Evolutionary conservation across 176 grass and related monocot genomes (phyloP).

Genomic region (Neostapfia colusana): DNA sequence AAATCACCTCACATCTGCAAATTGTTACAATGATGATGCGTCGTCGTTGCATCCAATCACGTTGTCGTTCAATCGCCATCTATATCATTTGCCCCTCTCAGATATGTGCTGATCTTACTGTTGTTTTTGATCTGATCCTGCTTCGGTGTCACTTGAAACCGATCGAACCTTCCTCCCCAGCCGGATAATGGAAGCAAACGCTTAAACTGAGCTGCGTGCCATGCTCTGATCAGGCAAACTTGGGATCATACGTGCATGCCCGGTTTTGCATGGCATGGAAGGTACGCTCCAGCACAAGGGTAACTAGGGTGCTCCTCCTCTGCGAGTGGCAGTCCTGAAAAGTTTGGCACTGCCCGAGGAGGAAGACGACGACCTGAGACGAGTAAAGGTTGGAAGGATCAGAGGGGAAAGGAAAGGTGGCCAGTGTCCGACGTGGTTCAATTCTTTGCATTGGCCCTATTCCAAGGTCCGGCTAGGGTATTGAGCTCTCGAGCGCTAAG

Average conservation of each 20-base stretch:
- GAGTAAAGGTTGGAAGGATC: conserved; percentile 41
- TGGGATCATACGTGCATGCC: conserved; percentile 4
- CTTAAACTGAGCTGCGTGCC: not conserved
- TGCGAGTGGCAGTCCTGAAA: conserved; percentile 9
- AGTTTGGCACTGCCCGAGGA: conserved; percentile 41
- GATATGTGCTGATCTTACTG: too few relatives aligned
- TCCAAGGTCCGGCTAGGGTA: not conserved
- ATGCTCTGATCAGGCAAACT: conserved; percentile 9
- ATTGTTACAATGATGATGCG: too few relatives aligned
- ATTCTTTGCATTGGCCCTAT: conserved; percentile 42
- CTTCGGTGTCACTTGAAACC: too few relatives aligned
- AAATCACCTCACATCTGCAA: too few relatives aligned
- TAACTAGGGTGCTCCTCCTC: conserved; percentile 18
- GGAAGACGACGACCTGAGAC: conserved; percentile 1
- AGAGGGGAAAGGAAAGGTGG: conserved; percentile 28
- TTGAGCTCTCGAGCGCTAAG: not conserved
- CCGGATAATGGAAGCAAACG: too few relatives aligned
- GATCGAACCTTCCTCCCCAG: too few relatives aligned
- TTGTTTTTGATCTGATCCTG: too few relatives aligned
- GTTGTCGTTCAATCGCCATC: too few relatives aligned
- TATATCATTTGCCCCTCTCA: too few relatives aligned
- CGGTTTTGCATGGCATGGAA: conserved; percentile 10
- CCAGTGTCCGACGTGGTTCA: conserved; percentile 21
- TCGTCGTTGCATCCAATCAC: too few relatives aligned
- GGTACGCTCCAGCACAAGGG: conserved; percentile 27